These are phyloP conservation scores for Saturnispora gosingensis DNA, from an alignment of 805 yeast genomes.

Conservation along the genomic window DNA sequence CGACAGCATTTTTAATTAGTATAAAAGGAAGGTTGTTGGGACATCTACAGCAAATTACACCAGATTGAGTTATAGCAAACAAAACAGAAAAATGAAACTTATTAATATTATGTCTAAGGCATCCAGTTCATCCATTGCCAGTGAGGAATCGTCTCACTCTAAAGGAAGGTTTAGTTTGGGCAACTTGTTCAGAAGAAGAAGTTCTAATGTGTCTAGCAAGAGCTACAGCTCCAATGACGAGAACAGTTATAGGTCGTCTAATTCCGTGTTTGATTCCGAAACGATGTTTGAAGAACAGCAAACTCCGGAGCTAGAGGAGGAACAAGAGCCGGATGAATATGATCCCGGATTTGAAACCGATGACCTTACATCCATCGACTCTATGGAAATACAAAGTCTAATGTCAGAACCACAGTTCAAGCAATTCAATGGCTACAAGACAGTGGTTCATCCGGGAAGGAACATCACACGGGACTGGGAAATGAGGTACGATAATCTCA, in stretches of 20 bases:
- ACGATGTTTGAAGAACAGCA: background rate
- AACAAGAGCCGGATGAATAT: background rate
- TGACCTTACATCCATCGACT: background rate
- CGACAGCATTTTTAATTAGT: background rate
- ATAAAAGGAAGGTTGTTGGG: background rate
- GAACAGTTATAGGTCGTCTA: background rate
- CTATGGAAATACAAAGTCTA: background rate
- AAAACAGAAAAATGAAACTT: background rate
- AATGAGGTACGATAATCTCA: slow-evolving; percentile 28
- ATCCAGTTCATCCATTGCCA: background rate
- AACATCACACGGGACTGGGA: slow-evolving; percentile 26
- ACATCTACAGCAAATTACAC: background rate
- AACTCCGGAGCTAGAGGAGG: background rate
- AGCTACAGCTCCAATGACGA: background rate
- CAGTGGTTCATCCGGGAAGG: slow-evolving; percentile 4
- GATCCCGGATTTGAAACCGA: background rate
- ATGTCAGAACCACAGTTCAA: slow-evolving; percentile 5
- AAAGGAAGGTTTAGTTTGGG: background rate
- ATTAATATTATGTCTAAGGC: background rate
- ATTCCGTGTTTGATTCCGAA: slow-evolving; percentile 6
- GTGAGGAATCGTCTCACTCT: background rate
- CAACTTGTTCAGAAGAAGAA: slow-evolving; percentile 1
- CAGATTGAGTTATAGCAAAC: background rate
- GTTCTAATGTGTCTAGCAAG: background rate
- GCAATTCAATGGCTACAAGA: background rate